Evolutionary conservation across 2,329 filamentous ascomycete genomes (phyloP).

Genomic region (Leptographium radiaticola): DNA sequence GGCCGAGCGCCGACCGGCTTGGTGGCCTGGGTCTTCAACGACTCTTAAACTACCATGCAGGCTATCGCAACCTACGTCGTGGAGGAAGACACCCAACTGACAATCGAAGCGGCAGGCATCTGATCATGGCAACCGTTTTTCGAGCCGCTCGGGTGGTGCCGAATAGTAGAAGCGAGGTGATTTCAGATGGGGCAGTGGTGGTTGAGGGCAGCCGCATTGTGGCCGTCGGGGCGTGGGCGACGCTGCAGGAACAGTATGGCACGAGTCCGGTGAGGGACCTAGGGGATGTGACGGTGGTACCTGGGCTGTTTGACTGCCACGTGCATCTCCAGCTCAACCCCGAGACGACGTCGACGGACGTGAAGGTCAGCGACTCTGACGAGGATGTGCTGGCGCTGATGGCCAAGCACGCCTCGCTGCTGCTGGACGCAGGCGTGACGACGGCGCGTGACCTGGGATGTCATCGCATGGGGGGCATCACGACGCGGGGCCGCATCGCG

Average conservation of each 20-base stretch:
- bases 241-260: not conserved
- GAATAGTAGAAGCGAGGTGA: conserved; percentile 3
- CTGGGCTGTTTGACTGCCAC: conserved; percentile 10
- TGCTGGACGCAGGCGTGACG: conserved; percentile 10
- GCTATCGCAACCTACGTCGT: no score
- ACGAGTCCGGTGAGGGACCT: conserved; percentile 1
- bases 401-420: conserved; percentile 6
- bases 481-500: conserved; percentile 5
- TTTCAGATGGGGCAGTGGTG: conserved; percentile 6
- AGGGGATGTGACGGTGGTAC: conserved; percentile 9
- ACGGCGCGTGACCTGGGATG: conserved; percentile 9
- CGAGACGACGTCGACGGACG: not conserved
- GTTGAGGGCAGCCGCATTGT: conserved; percentile 4
- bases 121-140: conserved; percentile 1
- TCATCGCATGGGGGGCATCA: conserved; percentile 1
- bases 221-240: conserved; percentile 3
- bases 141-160: conserved; percentile 6
- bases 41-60: no score
- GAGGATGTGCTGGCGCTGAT: conserved; percentile 7
- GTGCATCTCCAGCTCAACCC: conserved; percentile 8
- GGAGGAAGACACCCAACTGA: not conserved
- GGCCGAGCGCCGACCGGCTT: no score
- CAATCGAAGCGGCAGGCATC: not conserved
- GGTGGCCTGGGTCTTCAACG: no score
- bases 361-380: not conserved